Evolutionary conservation across 805 yeast species (phyloP).

Genomic region (Suhomyces pyralidae): DNA sequence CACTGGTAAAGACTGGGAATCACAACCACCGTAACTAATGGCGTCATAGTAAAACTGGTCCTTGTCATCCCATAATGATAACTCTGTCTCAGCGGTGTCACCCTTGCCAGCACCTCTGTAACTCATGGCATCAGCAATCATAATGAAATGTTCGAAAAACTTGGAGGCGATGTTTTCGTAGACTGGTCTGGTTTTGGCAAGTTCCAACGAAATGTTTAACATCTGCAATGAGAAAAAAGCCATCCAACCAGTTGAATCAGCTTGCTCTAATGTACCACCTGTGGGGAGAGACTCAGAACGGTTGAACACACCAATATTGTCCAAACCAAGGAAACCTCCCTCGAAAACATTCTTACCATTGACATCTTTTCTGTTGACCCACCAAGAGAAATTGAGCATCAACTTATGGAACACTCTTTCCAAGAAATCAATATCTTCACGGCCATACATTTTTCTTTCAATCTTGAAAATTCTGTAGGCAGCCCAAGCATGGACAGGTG

Average conservation of each 20-base stretch:
- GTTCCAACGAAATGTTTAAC: slow-evolving; percentile 88
- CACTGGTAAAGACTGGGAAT: slow-evolving; percentile 71
- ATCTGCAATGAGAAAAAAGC: slow-evolving; percentile 86
- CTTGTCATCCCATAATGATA: slow-evolving; percentile 82
- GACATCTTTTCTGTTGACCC: slow-evolving; percentile 89
- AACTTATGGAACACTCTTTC: slow-evolving; percentile 93
- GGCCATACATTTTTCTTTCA: slow-evolving; percentile 81
- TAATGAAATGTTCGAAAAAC: slow-evolving; percentile 86
- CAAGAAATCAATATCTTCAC: slow-evolving; percentile 74
- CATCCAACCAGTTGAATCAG: slow-evolving; percentile 98
- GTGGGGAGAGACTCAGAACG: slow-evolving; percentile 92
- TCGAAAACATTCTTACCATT: slow-evolving; percentile 88
- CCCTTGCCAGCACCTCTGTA: slow-evolving; percentile 46
- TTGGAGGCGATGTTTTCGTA: slow-evolving; percentile 93
- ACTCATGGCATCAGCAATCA: slow-evolving; percentile 93
- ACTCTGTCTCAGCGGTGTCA: slow-evolving; percentile 31
- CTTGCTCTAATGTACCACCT: slow-evolving; percentile 87
- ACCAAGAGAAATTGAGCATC: slow-evolving; percentile 89
- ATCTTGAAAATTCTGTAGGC: slow-evolving; percentile 82
- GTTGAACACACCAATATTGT: slow-evolving; percentile 89
- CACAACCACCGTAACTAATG: slow-evolving; percentile 72
- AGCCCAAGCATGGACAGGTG: slow-evolving; percentile 97
- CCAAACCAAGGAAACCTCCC: slow-evolving; percentile 92
- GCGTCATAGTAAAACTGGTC: slow-evolving; percentile 91
- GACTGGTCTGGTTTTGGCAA: slow-evolving; percentile 79